Evolutionary conservation across 1,284 basidiomycete genomes (phyloP).

Genomic region (Melampsora larici-populina): DNA sequence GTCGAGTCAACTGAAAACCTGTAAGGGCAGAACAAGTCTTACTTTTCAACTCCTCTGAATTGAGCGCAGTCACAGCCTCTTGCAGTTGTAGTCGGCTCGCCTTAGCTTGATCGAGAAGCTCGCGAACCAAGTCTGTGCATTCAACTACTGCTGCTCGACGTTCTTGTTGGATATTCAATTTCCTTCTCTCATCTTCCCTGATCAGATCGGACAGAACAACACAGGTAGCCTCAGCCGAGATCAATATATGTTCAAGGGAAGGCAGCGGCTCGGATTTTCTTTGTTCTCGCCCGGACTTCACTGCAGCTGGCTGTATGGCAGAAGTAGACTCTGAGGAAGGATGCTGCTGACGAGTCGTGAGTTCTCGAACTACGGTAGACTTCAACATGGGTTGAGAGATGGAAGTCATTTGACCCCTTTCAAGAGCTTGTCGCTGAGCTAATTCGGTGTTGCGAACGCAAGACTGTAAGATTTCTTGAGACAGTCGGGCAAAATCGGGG

Average conservation of each 20-base stretch:
- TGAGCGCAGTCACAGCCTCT: conserved; percentile 44
- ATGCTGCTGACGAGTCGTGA: conserved; percentile 54
- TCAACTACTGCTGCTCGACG: conserved; percentile 64
- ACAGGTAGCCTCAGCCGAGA: conserved; percentile 46
- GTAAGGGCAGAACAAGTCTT: background rate
- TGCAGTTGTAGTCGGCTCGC: conserved; percentile 50
- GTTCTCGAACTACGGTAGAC: conserved; percentile 55
- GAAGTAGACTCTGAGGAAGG: conserved; percentile 49
- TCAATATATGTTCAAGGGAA: conserved; percentile 17
- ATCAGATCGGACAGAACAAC: conserved; percentile 55
- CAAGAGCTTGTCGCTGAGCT: conserved; percentile 52
- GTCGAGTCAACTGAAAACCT: too few relatives aligned
- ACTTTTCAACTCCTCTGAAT: background rate
- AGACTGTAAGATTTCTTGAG: conserved; percentile 56
- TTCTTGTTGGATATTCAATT: conserved; percentile 62
- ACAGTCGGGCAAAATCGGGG: conserved; percentile 70
- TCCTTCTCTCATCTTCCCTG: conserved; percentile 59
- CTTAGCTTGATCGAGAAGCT: conserved; percentile 54
- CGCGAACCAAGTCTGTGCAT: conserved; percentile 69
- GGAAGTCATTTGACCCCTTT: conserved; percentile 50
- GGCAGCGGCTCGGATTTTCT: background rate
- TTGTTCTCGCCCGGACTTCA: background rate
- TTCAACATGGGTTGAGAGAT: conserved; percentile 58
- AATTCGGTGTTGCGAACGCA: conserved; percentile 85
- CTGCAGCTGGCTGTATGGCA: background rate